These are phyloP conservation scores for Leishmania gerbilli DNA, from an alignment of 208 protist species.

Conservation along the genomic window DNA sequence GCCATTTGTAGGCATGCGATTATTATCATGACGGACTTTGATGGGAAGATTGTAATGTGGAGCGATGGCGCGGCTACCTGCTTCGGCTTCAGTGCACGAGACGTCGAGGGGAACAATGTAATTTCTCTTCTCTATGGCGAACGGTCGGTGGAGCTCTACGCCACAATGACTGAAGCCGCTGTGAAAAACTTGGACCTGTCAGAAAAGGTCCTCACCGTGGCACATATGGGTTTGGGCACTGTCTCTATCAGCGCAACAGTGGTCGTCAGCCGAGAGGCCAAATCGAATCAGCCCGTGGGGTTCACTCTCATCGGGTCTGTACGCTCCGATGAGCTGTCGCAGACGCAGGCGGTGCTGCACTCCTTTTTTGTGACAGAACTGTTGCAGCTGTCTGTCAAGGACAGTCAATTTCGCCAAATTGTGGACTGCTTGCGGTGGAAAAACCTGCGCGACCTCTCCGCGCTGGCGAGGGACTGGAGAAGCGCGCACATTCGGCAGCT, in stretches of 20 bases:
- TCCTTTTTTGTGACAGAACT: conserved; percentile 61
- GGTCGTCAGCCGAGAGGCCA: conserved; percentile 35
- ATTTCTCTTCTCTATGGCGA: conserved; percentile 63
- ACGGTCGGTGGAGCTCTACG: conserved; percentile 59
- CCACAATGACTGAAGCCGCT: conserved; percentile 55
- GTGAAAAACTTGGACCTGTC: conserved; percentile 51
- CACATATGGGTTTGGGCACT: conserved; percentile 55
- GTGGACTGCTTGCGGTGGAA: conserved; percentile 63
- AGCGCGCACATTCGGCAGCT: conserved; percentile 48
- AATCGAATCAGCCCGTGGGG: conserved; percentile 43
- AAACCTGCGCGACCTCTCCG: conserved; percentile 54
- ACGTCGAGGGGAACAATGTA: conserved; percentile 64
- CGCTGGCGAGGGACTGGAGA: conserved; percentile 45
- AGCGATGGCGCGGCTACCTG: conserved; percentile 51
- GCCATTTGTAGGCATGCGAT: conserved; percentile 47
- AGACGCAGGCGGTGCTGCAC: conserved; percentile 53
- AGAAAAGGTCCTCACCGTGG: conserved; percentile 45
- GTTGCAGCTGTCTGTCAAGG: conserved; percentile 34
- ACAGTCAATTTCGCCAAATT: conserved; percentile 48
- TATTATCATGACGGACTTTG: conserved; percentile 51
- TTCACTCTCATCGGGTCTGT: conserved; percentile 62
- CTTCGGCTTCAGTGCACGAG: conserved; percentile 51
- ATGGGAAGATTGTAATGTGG: conserved; percentile 57
- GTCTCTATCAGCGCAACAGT: conserved; percentile 52
- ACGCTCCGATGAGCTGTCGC: conserved; percentile 46